phyloP scores from a whole-genome alignment of 2,329 filamentous ascomycete genomes.

The Zasmidium citrigriseum region DNA sequence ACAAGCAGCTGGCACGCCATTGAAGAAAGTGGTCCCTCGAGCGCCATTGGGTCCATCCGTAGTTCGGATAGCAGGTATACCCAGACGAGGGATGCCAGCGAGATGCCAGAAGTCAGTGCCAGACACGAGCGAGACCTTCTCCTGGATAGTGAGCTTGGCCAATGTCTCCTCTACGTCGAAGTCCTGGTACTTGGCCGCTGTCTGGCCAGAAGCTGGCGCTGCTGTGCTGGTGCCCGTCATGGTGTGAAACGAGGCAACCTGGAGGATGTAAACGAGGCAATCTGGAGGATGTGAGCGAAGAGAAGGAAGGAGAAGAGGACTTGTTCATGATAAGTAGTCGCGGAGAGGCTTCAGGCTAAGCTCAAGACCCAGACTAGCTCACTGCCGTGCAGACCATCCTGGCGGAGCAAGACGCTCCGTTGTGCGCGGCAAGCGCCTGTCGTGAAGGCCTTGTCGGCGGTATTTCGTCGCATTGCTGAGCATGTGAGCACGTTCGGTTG shows the following conservation, averaged over 20 bases:
- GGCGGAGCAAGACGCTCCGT: neutral
- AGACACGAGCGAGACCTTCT: conserved; percentile 35
- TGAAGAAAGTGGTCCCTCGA: conserved; percentile 68
- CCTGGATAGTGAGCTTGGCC: conserved; percentile 28
- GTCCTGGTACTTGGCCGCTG: conserved; percentile 18
- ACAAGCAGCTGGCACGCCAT: conserved; percentile 65
- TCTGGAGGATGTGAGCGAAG: neutral
- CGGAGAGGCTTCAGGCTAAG: neutral
- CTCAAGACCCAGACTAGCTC: neutral
- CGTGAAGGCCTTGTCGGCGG: neutral
- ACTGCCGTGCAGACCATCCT: neutral
- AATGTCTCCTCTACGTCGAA: conserved; percentile 35
- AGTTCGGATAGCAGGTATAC: conserved; percentile 64
- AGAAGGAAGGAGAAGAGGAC: neutral
- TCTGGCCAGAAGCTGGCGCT: neutral
- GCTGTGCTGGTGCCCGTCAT: neutral
- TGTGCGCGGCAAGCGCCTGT: neutral
- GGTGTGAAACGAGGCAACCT: neutral
- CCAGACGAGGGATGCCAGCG: conserved; percentile 59
- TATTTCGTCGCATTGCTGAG: neutral
- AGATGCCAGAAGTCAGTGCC: conserved; percentile 69
- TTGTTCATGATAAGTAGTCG: neutral
- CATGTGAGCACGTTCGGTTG: neutral
- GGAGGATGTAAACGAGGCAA: neutral
- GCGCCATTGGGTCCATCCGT: conserved; percentile 72